Evolutionary conservation across 495 filamentous ascomycete genomes (phyloP), one percentile per base, ranked within the genome.

Genomic region (Neurospora sp.): DNA sequence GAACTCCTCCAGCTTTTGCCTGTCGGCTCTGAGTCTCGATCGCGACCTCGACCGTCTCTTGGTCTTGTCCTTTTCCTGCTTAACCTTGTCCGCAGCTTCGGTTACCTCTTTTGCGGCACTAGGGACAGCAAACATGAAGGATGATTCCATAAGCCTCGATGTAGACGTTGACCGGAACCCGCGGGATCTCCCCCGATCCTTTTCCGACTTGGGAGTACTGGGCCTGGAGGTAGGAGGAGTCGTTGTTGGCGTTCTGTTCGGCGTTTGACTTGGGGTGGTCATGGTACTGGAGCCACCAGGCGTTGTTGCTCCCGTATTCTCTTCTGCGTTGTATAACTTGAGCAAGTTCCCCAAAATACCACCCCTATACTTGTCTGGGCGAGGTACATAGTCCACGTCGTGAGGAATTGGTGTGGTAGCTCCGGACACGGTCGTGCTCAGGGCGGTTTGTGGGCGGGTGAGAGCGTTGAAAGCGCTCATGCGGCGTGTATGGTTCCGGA

Each of bases 331-430:
- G 76, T 94, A 91, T 12, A 97, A 85, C 79, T 92, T 96, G 71
- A 97, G 83, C 3, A 98, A 82, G 9, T 89, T 91, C 6, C 90
- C 89, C 9, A 98, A 84, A 61, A 96, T 87, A 39, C 94, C 93
- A 44, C 89, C 89, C 61, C 89, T 91, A 78, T 92, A 96, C 69
- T 91, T 86, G 8, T 85, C 79, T 4, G 93, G 94, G 16, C 85
- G 85, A 48, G 90, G 89, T 7, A 92, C 85, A 75, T 93, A 94
- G 61, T 87, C 85, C 35, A 73, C 2, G 71, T 92, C 88, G 70
- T 86, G 82, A 18, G 87, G 84, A 38, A 80, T 37, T 3, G 80
- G 79, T 2, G 80, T 80, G 3, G 72, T 61, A 12, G 77, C 70
- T n/a, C 79, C 78, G 10, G 79, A 76, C n/a, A 40, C 53, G 53